phyloP scores from a whole-genome alignment of 2,329 filamentous ascomycete genomes.

The Trichoderma afroharzianum region DNA sequence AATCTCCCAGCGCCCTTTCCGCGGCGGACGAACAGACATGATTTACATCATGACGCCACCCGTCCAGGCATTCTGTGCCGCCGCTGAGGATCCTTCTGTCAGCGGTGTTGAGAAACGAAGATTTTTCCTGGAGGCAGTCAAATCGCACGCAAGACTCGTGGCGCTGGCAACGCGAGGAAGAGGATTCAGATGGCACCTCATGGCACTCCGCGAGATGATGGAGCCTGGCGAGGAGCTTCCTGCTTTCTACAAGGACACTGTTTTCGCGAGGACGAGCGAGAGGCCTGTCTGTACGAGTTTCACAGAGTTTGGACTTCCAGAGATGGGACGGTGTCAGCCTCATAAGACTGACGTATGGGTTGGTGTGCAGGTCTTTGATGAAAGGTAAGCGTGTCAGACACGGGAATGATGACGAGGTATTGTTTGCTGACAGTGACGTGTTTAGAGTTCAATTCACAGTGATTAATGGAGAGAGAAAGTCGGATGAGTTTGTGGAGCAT shows the following conservation, averaged over 20 bases:
- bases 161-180: background rate
- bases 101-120: background rate
- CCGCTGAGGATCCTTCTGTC: background rate
- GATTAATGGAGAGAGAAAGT: slow-evolving; percentile 2
- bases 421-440: background rate
- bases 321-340: slow-evolving; percentile 10
- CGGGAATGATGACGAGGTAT: background rate
- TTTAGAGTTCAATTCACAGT: slow-evolving; percentile 7
- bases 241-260: background rate
- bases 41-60: slow-evolving; percentile 5
- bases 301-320: slow-evolving; percentile 3
- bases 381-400: background rate
- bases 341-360: slow-evolving; percentile 1
- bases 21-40: slow-evolving; percentile 13
- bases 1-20: slow-evolving; percentile 8
- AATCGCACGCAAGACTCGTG: background rate
- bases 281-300: background rate
- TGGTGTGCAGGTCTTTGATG: slow-evolving; percentile 11
- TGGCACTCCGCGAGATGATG: slow-evolving; percentile 5
- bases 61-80: slow-evolving; percentile 1
- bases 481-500: slow-evolving; percentile 6
- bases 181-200: slow-evolving; percentile 9
- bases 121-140: background rate
- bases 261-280: background rate
- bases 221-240: background rate